Evolutionary conservation across 495 filamentous ascomycete species (phyloP).

Genomic region (Aspergillus affinis): DNA sequence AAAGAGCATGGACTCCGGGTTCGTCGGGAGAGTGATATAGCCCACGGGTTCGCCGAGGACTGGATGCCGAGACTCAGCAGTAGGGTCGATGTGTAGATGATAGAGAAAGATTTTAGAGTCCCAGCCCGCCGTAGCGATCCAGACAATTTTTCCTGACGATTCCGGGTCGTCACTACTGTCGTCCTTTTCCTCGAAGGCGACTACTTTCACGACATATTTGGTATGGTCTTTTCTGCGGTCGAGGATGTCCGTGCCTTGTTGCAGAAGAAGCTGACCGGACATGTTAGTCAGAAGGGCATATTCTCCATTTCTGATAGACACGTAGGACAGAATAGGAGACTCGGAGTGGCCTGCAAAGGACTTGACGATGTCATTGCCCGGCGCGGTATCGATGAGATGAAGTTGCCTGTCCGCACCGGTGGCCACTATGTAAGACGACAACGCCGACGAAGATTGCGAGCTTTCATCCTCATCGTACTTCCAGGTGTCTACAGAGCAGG

Average conservation of each 20-base stretch:
- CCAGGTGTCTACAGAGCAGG: conserved; percentile 48
- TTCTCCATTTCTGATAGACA: conserved; percentile 30
- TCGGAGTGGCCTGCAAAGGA: conserved; percentile 49
- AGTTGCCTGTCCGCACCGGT: conserved; percentile 56
- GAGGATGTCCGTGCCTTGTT: conserved; percentile 37
- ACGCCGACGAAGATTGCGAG: conserved; percentile 4
- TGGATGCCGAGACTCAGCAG: conserved; percentile 5
- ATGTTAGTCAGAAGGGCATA: conserved; percentile 55
- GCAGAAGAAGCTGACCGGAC: conserved; percentile 60
- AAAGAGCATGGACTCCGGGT: conserved; percentile 63
- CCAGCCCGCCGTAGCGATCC: conserved; percentile 67
- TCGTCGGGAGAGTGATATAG: conserved; percentile 50
- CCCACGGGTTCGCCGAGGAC: conserved; percentile 44
- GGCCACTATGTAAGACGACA: conserved; percentile 36
- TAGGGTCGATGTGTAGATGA: conserved; percentile 21
- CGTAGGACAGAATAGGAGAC: conserved; percentile 58
- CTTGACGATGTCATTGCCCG: conserved; percentile 23
- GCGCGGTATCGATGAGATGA: conserved; percentile 39
- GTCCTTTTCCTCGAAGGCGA: conserved; percentile 29
- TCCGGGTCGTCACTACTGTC: conserved; percentile 10
- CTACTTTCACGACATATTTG: conserved; percentile 62
- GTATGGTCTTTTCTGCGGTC: conserved; percentile 55
- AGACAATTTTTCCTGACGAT: conserved; percentile 16
- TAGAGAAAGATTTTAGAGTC: conserved; percentile 61
- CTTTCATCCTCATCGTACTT: conserved; percentile 19